These are phyloP conservation scores for Alternaria longipes DNA, from an alignment of 2,329 filamentous ascomycete species.

Conservation along the genomic window DNA sequence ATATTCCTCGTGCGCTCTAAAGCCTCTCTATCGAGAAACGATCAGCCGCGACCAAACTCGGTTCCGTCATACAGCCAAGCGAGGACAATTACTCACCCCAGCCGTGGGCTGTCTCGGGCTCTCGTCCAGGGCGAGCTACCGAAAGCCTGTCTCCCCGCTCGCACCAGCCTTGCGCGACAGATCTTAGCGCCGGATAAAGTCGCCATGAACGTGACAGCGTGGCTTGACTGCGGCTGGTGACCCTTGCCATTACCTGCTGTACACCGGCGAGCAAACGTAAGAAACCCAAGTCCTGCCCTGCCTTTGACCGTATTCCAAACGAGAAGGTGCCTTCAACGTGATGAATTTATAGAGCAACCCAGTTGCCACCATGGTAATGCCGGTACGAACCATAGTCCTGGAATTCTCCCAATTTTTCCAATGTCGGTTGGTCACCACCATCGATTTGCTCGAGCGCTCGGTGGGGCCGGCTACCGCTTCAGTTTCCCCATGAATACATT, in stretches of 20 bases:
- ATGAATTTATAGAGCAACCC: background rate
- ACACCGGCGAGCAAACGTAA: conserved; percentile 21
- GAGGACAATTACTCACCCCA: conserved; percentile 23
- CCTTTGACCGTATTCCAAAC: conserved; percentile 21
- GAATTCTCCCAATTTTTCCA: background rate
- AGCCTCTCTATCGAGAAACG: conserved; percentile 34
- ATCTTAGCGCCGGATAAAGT: conserved; percentile 34
- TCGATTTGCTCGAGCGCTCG: conserved; percentile 2
- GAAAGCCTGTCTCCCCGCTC: conserved; percentile 27
- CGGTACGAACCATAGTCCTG: background rate
- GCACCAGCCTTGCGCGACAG: conserved; percentile 31
- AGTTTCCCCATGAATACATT: conserved; percentile 15
- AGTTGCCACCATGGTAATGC: background rate
- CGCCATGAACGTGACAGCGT: conserved; percentile 35
- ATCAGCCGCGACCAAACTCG: conserved; percentile 30
- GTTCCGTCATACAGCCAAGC: conserved; percentile 30
- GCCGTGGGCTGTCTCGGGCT: conserved; percentile 27
- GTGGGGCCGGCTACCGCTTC: conserved; percentile 15
- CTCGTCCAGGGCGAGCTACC: conserved; percentile 29
- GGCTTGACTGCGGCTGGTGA: conserved; percentile 44
- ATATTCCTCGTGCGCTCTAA: conserved; percentile 41
- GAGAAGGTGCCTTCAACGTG: background rate
- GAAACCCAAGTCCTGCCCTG: conserved; percentile 27
- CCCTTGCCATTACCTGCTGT: conserved; percentile 30
- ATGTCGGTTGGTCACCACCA: background rate